Conservation (phyloP, 306 rosid species). For the Dalbergia cultrata region DNA sequence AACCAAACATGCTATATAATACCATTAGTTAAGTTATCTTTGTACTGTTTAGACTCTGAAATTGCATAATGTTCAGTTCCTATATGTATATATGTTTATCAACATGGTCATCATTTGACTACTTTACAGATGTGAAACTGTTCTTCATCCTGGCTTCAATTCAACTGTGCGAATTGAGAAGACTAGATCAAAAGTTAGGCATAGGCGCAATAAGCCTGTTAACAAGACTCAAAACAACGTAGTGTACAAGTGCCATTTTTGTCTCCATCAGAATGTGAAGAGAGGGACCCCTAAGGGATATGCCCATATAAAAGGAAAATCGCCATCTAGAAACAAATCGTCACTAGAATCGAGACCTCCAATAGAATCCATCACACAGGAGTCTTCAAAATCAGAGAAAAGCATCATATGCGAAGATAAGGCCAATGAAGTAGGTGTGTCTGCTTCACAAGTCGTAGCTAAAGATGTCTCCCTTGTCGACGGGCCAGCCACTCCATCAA, state of each 20-base stretch:
- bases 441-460: constrained; percentile 24
- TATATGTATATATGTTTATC: neutral
- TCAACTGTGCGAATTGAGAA: constrained; percentile 74
- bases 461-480: constrained; percentile 26
- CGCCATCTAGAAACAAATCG: constrained; percentile 52
- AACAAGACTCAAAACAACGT: constrained; percentile 60
- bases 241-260: constrained; percentile 73
- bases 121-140: constrained; percentile 75
- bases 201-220: constrained; percentile 46
- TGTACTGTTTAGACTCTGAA: constrained; percentile 3
- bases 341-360: constrained; percentile 42
- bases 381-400: constrained; percentile 45
- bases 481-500: constrained; percentile 48
- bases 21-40: neutral
- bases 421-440: constrained; percentile 35
- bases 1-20: too few relatives aligned
- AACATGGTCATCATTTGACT: constrained; percentile 24
- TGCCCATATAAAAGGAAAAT: constrained; percentile 59
- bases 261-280: constrained; percentile 67
- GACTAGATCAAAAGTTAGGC: constrained; percentile 55
- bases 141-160: constrained; percentile 79
- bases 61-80: neutral
- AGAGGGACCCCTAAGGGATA: constrained; percentile 69
- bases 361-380: constrained; percentile 8
- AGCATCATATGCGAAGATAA: constrained; percentile 27